Percentiles rank a stretch among this genome's conserved stretches.
These are phyloP conservation scores for Emericellopsis cladophorae DNA, from an alignment of 2,329 filamentous ascomycete species.

Conservation along the genomic window DNA sequence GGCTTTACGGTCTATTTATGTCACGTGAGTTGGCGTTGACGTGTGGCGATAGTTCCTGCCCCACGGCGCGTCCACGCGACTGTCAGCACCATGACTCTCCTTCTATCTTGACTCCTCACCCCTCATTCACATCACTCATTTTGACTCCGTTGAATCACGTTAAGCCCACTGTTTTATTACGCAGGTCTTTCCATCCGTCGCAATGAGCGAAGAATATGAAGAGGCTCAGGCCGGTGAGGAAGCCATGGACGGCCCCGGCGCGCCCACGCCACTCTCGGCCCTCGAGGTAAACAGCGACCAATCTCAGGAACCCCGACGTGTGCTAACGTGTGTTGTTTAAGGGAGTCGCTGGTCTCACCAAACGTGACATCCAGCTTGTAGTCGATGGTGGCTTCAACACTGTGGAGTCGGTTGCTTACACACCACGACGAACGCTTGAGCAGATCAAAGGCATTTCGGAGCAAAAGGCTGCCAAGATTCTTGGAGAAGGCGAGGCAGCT, in stretches of 20 bases:
- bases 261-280: constrained; percentile 77
- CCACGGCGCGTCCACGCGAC: constrained; percentile 20
- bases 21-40: constrained; percentile 26
- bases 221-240: constrained; percentile 57
- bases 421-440: constrained; percentile 68
- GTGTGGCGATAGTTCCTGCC: constrained; percentile 11
- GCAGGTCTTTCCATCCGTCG: too few species aligned
- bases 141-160: neutral
- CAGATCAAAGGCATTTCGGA: constrained; percentile 98
- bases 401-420: constrained; percentile 92
- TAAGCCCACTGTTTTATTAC: too few species aligned
- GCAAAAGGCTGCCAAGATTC: constrained; percentile 84
- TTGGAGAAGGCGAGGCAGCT: constrained; percentile 60
- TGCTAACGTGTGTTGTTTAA: constrained; percentile 18
- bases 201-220: constrained; percentile 47
- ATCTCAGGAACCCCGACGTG: too few species aligned
- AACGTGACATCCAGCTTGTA: constrained; percentile 86
- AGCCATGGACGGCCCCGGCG: constrained; percentile 68
- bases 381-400: constrained; percentile 90
- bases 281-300: constrained; percentile 58
- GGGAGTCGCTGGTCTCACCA: constrained; percentile 84
- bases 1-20: neutral
- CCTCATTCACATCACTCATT: constrained; percentile 5
- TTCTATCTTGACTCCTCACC: neutral
- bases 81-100: constrained; percentile 7